A percentile compares a stretch with the other conserved stretches of the same genome.
phyloP scores from a whole-genome alignment of 345 rosid species.

The Boechera stricta region DNA sequence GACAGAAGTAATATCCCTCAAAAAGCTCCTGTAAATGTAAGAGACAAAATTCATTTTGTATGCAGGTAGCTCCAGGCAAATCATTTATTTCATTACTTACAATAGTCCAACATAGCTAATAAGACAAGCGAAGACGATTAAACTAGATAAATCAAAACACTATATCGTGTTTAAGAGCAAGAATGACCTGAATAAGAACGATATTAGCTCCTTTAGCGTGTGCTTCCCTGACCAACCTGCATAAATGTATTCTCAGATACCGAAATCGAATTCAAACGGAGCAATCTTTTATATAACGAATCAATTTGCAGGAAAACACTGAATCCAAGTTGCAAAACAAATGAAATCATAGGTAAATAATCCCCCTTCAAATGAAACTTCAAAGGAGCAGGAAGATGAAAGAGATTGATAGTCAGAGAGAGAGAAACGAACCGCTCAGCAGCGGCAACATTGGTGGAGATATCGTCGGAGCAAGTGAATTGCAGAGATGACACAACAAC shows the following conservation, averaged over 20 bases:
- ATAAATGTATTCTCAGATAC: conserved; percentile 14
- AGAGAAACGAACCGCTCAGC: conserved; percentile 68
- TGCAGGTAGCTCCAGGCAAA: background rate
- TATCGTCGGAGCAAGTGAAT: conserved; percentile 82
- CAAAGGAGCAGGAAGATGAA: background rate
- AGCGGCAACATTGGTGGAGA: conserved; percentile 68
- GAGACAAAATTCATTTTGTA: background rate
- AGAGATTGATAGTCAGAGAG: background rate
- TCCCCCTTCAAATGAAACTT: too few species aligned
- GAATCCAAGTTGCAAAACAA: too few species aligned
- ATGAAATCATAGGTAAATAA: too few species aligned
- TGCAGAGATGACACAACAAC: conserved; percentile 79
- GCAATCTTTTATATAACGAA: background rate
- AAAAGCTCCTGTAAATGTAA: conserved; percentile 72
- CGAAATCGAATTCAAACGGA: conserved; percentile 5
- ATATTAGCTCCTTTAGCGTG: conserved; percentile 72
- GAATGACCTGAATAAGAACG: conserved; percentile 82
- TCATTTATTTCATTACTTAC: background rate
- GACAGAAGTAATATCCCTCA: conserved; percentile 97
- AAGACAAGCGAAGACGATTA: too few species aligned
- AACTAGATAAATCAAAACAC: background rate
- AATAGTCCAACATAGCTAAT: too few species aligned
- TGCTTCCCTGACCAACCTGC: conserved; percentile 59
- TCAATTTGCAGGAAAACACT: background rate
- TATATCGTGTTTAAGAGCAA: background rate